These are phyloP conservation scores for Astathelohania contejeani DNA, from an alignment of 371 early-diverging fungal genomes.

Conservation along the genomic window DNA sequence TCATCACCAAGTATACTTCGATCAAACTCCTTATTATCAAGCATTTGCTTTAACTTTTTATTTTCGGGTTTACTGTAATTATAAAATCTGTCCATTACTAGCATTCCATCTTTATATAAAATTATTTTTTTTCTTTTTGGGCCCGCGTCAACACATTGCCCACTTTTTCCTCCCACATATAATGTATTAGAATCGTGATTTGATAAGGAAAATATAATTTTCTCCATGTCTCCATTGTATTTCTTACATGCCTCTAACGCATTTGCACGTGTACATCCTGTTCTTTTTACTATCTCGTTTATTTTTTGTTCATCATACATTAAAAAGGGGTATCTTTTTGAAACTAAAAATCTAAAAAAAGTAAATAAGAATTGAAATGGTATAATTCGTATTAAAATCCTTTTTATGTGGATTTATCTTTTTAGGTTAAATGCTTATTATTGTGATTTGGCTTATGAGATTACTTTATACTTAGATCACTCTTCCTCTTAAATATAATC, in stretches of 20 bases:
- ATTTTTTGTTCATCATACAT: constrained; percentile 16
- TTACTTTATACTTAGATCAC: too few relatives aligned
- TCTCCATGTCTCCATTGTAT: constrained; percentile 9
- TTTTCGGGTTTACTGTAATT: constrained; percentile 16
- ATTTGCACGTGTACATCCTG: constrained; percentile 12
- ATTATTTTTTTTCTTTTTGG: constrained; percentile 8
- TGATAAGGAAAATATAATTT: constrained; percentile 3
- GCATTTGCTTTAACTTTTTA: constrained; percentile 19
- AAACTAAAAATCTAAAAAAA: too few relatives aligned
- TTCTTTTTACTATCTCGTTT: constrained; percentile 12
- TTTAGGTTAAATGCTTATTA: too few relatives aligned
- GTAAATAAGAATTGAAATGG: too few relatives aligned
- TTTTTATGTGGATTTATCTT: too few relatives aligned
- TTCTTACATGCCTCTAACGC: constrained; percentile 12
- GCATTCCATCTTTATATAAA: constrained; percentile 25
- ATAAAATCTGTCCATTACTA: constrained; percentile 26
- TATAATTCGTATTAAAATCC: too few relatives aligned
- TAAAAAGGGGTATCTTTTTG: too few relatives aligned
- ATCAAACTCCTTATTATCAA: constrained; percentile 19
- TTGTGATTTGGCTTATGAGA: too few relatives aligned
- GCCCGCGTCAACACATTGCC: constrained; percentile 19
- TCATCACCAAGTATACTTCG: constrained; percentile 5
- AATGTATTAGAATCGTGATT: constrained; percentile 14
- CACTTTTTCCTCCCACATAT: constrained; percentile 25
- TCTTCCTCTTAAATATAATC: too few relatives aligned